Conservation (phyloP, 306 rosid genomes). For the Prunus dulcis region DNA sequence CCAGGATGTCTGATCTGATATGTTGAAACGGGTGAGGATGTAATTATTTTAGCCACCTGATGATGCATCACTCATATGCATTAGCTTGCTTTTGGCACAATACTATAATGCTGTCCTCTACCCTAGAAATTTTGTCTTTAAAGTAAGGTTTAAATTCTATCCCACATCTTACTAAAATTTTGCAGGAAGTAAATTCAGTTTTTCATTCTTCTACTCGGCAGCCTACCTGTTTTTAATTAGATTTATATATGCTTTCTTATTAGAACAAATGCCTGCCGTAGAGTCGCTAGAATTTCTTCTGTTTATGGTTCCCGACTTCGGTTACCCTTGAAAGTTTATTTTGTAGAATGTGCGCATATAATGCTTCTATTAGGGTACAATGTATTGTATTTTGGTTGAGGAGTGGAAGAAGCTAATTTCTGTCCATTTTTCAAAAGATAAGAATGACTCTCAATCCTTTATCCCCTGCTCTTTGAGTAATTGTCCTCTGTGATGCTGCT, state of each 20-base stretch:
- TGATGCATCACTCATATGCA: not conserved
- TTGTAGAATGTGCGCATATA: not conserved
- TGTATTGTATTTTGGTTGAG: not conserved
- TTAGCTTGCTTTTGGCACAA: not conserved
- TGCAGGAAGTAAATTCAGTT: not conserved
- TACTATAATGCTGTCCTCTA: too few relatives aligned
- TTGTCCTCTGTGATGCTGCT: too few relatives aligned
- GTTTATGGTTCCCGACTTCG: not conserved
- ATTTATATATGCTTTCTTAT: too few relatives aligned
- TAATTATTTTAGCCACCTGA: not conserved
- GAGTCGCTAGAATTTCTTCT: too few relatives aligned
- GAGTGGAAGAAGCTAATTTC: too few relatives aligned
- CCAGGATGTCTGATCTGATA: not conserved
- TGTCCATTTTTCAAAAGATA: too few relatives aligned
- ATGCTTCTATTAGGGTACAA: not conserved
- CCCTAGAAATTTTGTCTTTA: not conserved
- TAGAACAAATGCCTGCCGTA: not conserved
- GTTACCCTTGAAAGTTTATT: not conserved
- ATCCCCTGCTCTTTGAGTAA: too few relatives aligned
- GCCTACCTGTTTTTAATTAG: not conserved
- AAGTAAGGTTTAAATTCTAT: not conserved
- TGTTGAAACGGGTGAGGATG: not conserved
- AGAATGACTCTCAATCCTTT: too few relatives aligned
- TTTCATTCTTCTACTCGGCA: not conserved
- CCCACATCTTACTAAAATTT: not conserved